Evolutionary conservation across 2,329 filamentous ascomycete species (phyloP), one percentile per base, ranked within the genome.

Genomic region (Aspergillus neotritici): DNA sequence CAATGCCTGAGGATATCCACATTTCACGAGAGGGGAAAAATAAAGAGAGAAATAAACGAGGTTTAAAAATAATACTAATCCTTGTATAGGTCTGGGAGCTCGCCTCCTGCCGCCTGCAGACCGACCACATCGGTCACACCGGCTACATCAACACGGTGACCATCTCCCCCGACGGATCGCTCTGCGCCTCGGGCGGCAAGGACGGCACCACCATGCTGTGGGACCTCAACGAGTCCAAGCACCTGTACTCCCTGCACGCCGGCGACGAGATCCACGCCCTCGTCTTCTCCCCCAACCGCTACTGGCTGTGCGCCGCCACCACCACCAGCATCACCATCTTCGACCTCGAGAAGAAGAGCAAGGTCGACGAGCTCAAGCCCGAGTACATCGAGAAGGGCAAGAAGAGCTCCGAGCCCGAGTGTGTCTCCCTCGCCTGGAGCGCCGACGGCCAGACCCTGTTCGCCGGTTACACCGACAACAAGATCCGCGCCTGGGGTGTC

Each of bases 321-420:
- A 82, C 88, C 70, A 87, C 82, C 78, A 89, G 83, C 82, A 97
- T 98, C 83, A 96, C 96, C 83, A 97, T 98, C 82, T 98, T 98
- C 79, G 93, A 98, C 70, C 84, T 98, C 62, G 93, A 98, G 88
- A 98, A 98, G 90, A 98, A 98, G 90, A 94, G 85, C 86, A 97
- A 96, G 86, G 91, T 97, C 69, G 91, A 97, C 67, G 93, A 97
- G 84, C 84, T 98, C 74, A 96, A 94, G 86, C 91, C 91, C 61
- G 93, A 98, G 74, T 94, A 93, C 80, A 80, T 89, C 69, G 82
- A 89, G 71, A 85, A 89, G 71, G 87, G 90, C 79, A 95, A 95
- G 88, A 97, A 97, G 88, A 89, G 85, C 83, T 84, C 90, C 71
- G 91, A 96, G 77, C 93, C 93, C 64, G 91, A 97, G 84, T 97